These are phyloP conservation scores for Auricularia sp. DNA, from an alignment of 768 basidiomycete genomes.

Conservation along the genomic window DNA sequence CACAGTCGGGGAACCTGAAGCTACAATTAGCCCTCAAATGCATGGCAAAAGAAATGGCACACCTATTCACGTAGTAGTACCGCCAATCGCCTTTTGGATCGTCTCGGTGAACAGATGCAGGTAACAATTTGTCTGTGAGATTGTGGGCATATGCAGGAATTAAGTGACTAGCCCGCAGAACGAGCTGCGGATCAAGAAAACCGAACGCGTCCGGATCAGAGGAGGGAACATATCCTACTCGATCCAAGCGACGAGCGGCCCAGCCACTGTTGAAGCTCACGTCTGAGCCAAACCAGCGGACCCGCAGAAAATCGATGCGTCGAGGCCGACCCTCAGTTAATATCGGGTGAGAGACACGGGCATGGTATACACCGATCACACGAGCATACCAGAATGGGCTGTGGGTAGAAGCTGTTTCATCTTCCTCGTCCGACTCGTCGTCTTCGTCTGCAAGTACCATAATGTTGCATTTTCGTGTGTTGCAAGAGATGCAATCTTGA, in stretches of 20 bases:
- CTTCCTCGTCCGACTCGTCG: background rate
- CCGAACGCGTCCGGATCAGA: conserved; percentile 26
- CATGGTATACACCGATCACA: conserved; percentile 23
- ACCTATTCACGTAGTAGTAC: conserved; percentile 30
- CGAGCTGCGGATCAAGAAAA: conserved; percentile 32
- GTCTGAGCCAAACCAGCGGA: conserved; percentile 29
- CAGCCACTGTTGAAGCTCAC: conserved; percentile 18
- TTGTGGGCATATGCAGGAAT: conserved; percentile 30
- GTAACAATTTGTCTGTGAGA: conserved; percentile 9
- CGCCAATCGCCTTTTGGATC: conserved; percentile 22
- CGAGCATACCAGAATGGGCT: conserved; percentile 28
- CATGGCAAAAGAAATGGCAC: background rate
- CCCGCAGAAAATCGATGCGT: conserved; percentile 32
- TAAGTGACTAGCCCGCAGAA: conserved; percentile 32
- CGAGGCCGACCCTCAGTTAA: background rate
- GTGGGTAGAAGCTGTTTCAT: background rate
- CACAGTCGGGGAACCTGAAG: background rate
- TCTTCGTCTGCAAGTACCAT: conserved; percentile 20
- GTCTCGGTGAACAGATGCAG: background rate
- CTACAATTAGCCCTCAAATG: background rate
- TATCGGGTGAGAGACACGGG: conserved; percentile 10
- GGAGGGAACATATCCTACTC: conserved; percentile 28
- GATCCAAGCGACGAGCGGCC: conserved; percentile 20
- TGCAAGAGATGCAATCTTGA: conserved; percentile 33
- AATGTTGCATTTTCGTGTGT: conserved; percentile 22